Evolutionary conservation across 345 rosid species (phyloP).

Genomic region (Mallotus nudiflorus): DNA sequence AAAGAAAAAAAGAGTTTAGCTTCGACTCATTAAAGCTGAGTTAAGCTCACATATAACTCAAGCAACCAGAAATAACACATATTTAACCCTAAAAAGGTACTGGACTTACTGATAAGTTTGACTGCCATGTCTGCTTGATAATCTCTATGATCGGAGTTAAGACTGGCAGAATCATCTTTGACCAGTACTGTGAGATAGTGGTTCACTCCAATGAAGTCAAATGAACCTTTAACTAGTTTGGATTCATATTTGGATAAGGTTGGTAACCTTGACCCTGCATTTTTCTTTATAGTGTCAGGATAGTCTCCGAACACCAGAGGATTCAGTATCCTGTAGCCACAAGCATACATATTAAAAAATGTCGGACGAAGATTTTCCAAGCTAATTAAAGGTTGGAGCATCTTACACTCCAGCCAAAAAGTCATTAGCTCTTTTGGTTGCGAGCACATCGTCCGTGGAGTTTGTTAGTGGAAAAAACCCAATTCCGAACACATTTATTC

Average conservation of each 20-base stretch:
- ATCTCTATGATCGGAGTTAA: constrained; percentile 31
- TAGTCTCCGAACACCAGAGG: constrained; percentile 74
- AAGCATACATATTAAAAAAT: neutral
- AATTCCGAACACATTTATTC: constrained; percentile 26
- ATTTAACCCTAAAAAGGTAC: too few species aligned
- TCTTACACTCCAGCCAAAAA: constrained; percentile 46
- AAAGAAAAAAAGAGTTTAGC: too few species aligned
- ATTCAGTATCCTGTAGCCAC: constrained; percentile 17
- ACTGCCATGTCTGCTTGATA: constrained; percentile 37
- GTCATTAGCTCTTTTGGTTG: constrained; percentile 41
- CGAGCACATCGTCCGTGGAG: constrained; percentile 32
- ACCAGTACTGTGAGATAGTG: constrained; percentile 34
- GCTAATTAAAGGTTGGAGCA: neutral
- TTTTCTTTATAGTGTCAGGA: constrained; percentile 61
- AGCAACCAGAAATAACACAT: neutral
- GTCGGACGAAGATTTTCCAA: neutral
- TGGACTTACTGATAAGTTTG: constrained; percentile 27
- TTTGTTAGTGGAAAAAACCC: constrained; percentile 33
- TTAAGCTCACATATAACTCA: too few species aligned
- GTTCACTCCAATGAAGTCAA: constrained; percentile 58
- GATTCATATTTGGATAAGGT: constrained; percentile 58
- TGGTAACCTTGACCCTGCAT: constrained; percentile 64
- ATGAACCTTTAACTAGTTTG: constrained; percentile 53
- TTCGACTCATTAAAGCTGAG: too few species aligned
- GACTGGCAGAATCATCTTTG: constrained; percentile 30